These are phyloP conservation scores for Mycena galopus DNA, from an alignment of 768 basidiomycete genomes.

Conservation along the genomic window DNA sequence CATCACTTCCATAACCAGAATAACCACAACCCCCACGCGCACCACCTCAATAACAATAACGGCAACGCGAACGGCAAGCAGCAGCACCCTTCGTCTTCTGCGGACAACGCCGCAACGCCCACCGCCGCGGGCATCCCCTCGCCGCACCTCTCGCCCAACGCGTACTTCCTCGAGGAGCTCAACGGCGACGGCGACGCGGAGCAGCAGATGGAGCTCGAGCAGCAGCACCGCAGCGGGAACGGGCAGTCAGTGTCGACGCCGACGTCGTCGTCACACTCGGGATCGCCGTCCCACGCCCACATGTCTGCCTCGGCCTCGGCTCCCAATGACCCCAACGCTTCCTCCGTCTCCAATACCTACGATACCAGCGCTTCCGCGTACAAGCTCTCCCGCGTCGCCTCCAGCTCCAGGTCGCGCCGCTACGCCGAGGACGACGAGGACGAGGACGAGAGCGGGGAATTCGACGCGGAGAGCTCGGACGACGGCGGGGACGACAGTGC, in stretches of 20 bases:
- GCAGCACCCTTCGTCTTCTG: too few relatives aligned
- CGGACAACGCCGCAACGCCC: not conserved
- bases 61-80: not conserved
- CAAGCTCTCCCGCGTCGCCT: too few relatives aligned
- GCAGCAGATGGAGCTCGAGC: too few relatives aligned
- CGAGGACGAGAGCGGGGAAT: not conserved
- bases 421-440: not conserved
- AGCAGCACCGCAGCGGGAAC: too few relatives aligned
- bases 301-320: too few relatives aligned
- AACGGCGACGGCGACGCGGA: not conserved
- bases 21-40: not conserved
- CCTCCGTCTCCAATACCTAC: too few relatives aligned
- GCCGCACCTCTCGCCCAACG: slow-evolving; percentile 24
- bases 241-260: too few relatives aligned
- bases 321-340: too few relatives aligned
- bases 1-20: slow-evolving; percentile 1
- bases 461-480: slow-evolving; percentile 21
- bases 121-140: not conserved
- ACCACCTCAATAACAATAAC: slow-evolving; percentile 16
- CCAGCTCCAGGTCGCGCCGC: too few relatives aligned
- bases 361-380: too few relatives aligned
- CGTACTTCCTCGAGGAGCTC: slow-evolving; percentile 29
- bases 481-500: slow-evolving; percentile 35
- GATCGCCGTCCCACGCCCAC: too few relatives aligned
- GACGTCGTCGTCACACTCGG: too few relatives aligned